Conservation (phyloP, 2,329 filamentous ascomycete genomes). For the Xylaria sp. region DNA sequence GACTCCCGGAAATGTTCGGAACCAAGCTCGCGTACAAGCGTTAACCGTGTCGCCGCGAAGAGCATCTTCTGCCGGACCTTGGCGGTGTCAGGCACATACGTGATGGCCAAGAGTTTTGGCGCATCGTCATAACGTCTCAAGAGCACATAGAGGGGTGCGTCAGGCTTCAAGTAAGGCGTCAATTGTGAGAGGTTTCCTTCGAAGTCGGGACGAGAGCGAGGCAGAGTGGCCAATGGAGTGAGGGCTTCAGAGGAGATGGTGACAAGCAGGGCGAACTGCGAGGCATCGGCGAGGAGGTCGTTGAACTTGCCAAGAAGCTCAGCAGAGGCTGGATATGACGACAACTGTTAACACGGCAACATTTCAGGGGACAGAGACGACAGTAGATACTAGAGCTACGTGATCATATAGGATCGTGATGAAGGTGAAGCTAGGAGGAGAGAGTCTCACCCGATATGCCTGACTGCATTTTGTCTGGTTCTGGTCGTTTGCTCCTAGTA, state of each 20-base stretch:
- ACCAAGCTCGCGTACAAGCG: conserved; percentile 70
- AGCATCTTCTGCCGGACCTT: conserved; percentile 83
- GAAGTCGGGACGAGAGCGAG: conserved; percentile 53
- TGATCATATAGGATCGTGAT: neutral
- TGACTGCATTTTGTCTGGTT: conserved; percentile 58
- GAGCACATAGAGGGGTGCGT: conserved; percentile 67
- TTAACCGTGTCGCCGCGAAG: conserved; percentile 71
- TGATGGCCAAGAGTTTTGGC: conserved; percentile 62
- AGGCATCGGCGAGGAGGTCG: conserved; percentile 55
- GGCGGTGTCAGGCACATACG: conserved; percentile 73
- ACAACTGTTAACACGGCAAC: neutral
- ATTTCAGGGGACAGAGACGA: neutral
- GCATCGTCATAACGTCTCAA: conserved; percentile 59
- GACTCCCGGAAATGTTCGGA: conserved; percentile 73
- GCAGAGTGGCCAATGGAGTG: conserved; percentile 52
- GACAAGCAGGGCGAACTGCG: conserved; percentile 64
- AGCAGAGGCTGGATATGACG: conserved; percentile 55
- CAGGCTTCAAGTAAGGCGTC: conserved; percentile 57
- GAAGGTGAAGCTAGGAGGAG: neutral
- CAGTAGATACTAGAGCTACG: neutral
- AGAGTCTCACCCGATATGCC: conserved; percentile 61
- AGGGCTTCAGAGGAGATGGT: conserved; percentile 67
- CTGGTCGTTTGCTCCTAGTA: neutral
- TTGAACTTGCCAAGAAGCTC: conserved; percentile 73
- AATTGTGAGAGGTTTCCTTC: conserved; percentile 58